Base-by-base conservation (phyloP, 2,329 filamentous ascomycete genomes). In the Ophiostoma triangulosporum region DNA sequence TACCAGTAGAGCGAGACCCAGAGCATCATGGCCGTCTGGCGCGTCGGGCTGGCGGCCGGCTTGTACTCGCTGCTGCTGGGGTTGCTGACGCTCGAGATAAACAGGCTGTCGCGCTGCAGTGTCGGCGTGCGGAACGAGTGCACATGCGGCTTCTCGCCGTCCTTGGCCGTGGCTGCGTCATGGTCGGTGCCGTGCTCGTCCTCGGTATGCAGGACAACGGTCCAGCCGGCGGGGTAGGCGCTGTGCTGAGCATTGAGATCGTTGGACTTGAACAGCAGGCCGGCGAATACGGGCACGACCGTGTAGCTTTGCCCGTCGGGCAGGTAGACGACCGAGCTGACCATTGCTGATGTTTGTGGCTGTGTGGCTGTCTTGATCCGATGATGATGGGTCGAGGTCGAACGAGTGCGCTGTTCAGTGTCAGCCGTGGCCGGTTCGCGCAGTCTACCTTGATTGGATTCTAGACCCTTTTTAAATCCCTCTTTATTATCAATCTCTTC, bases 1-100 rank as follows among this genome's bases (percentile, higher is more conserved):
- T 97, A 97, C 91, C 91, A 97, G 72, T 88, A 95, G 40, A 97
- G 73, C 1, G 88, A 90, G 32, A 89, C 81, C 87, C 88, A 97
- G 6, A 97, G 76, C 85, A 96, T 95, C 87, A 96, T 89, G 60
- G 91, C 91, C 56, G 95, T 87, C 69, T 95, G 87, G 45, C 90
- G 76, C 1, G 88, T 93, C 0, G 88, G 88, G 57, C 88, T 95
- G 14, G 76, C 81, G 1, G 84, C 78, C 1, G 88, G 81, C 64
- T 86, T 88, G 70, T 85, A 94, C 49, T 95, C 88, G 64, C 70
- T 80, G 65, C 75, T 86, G 50, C 84, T 85, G 0, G 91, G 88
- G 60, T 86, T 88, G 50, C 88, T 91, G 58, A 95, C 89, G 57
- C 87, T 91, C 4, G 89, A 95, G 62, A 97, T 91, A 71, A 90